Percentiles rank a stretch among this genome's conserved stretches.
Evolutionary conservation across 805 yeast genomes (phyloP).

Genomic region (Wickerhamomyces xylosicus): DNA sequence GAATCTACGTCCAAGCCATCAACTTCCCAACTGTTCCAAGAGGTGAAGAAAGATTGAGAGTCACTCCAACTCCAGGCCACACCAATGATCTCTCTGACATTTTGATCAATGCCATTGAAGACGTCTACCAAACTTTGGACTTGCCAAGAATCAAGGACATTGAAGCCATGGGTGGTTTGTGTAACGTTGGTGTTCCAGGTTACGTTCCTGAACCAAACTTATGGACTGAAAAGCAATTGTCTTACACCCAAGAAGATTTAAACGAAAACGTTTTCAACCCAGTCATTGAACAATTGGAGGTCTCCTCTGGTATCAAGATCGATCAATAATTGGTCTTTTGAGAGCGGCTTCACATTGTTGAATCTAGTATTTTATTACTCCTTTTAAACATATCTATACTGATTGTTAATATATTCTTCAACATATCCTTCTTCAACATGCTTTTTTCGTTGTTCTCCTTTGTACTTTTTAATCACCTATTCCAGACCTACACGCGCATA

Average conservation of each 20-base stretch:
- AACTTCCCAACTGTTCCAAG: conserved; percentile 96
- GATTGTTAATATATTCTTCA: no score
- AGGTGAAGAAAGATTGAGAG: conserved; percentile 91
- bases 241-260: conserved; percentile 50
- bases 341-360: no score
- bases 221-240: conserved; percentile 82
- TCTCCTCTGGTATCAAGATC: conserved; percentile 49
- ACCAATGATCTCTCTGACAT: conserved; percentile 63
- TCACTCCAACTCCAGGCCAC: conserved; percentile 99
- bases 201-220: conserved; percentile 46
- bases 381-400: no score
- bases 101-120: conserved; percentile 69
- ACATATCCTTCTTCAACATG: no score
- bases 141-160: conserved; percentile 73
- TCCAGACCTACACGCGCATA: no score
- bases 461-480: no score
- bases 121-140: conserved; percentile 64
- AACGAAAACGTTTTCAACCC: conserved; percentile 61
- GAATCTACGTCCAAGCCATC: conserved; percentile 94
- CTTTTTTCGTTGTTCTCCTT: no score
- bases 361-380: no score
- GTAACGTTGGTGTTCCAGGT: conserved; percentile 69
- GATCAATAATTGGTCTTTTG: neutral
- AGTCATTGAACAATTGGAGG: conserved; percentile 49
- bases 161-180: conserved; percentile 74